Evolutionary conservation across 352 stramenopile species (phyloP).

Genomic region (Phytopythium mirpurense): DNA sequence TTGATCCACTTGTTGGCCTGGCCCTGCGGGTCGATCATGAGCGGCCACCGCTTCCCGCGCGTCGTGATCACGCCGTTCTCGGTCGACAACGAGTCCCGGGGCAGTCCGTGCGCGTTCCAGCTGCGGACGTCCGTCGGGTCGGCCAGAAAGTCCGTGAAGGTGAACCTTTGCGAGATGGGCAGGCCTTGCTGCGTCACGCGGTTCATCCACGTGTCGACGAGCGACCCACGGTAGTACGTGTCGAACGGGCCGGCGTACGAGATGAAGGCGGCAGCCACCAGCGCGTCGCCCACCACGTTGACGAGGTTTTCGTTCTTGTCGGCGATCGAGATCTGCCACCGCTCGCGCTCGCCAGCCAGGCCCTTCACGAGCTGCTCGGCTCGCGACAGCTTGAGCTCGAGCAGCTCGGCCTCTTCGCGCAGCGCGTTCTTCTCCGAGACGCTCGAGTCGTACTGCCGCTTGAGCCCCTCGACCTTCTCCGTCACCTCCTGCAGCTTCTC

Average conservation of each 20-base stretch:
- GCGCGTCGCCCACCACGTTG: conserved; percentile 89
- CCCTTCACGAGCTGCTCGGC: conserved; percentile 94
- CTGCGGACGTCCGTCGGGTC: conserved; percentile 91
- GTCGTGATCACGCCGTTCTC: conserved; percentile 97
- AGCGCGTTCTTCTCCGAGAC: conserved; percentile 93
- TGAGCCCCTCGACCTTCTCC: conserved; percentile 88
- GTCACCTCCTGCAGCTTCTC: conserved; percentile 90
- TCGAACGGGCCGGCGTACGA: conserved; percentile 96
- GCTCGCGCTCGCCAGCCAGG: conserved; percentile 90
- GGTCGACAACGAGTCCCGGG: conserved; percentile 90
- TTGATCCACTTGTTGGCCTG: conserved; percentile 98
- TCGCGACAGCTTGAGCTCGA: conserved; percentile 91
- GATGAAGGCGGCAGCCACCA: conserved; percentile 93
- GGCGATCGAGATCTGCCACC: conserved; percentile 91
- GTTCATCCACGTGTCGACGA: conserved; percentile 89
- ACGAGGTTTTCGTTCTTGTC: conserved; percentile 86
- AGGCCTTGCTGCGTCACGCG: conserved; percentile 80
- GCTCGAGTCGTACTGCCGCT: conserved; percentile 89
- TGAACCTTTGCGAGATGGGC: conserved; percentile 85
- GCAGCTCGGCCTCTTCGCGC: conserved; percentile 87
- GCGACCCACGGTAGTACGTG: conserved; percentile 82
- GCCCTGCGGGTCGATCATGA: conserved; percentile 96
- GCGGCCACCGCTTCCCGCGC: conserved; percentile 90
- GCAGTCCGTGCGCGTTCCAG: conserved; percentile 94
- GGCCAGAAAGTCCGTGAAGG: conserved; percentile 90